Base-by-base conservation (phyloP, 768 basidiomycete species). In the Podaxis pistillaris region DNA sequence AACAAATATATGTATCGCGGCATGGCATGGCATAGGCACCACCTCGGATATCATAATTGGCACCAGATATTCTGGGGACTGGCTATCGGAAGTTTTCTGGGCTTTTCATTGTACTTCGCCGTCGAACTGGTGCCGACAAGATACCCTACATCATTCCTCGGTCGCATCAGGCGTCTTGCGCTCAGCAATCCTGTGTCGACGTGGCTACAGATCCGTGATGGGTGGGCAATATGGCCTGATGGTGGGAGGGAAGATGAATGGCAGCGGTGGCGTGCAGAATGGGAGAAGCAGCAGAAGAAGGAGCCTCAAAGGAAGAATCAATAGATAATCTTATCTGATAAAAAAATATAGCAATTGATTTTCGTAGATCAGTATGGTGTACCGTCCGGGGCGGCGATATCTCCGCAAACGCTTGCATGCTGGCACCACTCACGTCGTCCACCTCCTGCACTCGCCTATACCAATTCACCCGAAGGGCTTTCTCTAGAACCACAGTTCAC, bases 221-320 rank as follows among this genome's bases (percentile, higher is more conserved):
- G 93, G 5, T 94, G 93, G 93, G 82, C 79, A 11, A 76, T 93
- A 1, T 94, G 90, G 88, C 67, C 77, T 3, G 92, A 94, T 70
- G 88, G 88, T n/a, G 92, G 92, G 2, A 79, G 83, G 26, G 90
- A 90, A 70, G 75, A 68, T 22, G 90, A 91, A 65, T 94, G 90
- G 89, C 68, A 72, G 62, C 71, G 73, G 28, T 94, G 92, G 92
- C 81, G 82, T 64, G 66, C 67, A 17, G 77, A 79, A 67, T 89
- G 87, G 82, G 82, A 86, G 47, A 76, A 71, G 57, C 77, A 70
- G 60, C 69, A 70, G 50, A 66, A 63, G 50, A 56, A 60, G 26
- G 55, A 1, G 26, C 1, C 49, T 12, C 7, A 50, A 26, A 26
- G 26, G 24, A 40, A 40, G 11, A 33, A 33, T 1, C 33, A 37